A percentile compares a stretch with the other conserved stretches of the same genome.
These are phyloP conservation scores for Syncephalastrum sp. DNA, from an alignment of 371 early-diverging fungal species.

Conservation along the genomic window DNA sequence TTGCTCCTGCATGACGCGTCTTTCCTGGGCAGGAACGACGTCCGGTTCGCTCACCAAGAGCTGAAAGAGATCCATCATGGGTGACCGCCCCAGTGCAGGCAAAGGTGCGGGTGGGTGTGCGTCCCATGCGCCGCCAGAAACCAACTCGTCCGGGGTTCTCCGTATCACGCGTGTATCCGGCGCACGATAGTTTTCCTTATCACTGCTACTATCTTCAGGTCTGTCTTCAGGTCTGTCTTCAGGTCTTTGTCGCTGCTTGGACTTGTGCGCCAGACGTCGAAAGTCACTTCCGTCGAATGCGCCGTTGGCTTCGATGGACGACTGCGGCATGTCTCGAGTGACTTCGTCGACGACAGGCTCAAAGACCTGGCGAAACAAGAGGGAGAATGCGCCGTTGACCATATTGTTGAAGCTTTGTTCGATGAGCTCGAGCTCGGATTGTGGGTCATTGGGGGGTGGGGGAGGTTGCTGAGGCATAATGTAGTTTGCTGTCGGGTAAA, in stretches of 20 bases:
- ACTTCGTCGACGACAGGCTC: constrained; percentile 12
- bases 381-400: constrained; percentile 33
- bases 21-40: neutral
- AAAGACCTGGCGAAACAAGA: constrained; percentile 25
- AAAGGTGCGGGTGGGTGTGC: neutral
- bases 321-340: neutral
- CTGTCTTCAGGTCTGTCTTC: neutral
- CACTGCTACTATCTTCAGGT: neutral
- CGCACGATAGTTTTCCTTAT: neutral
- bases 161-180: constrained; percentile 1
- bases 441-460: constrained; percentile 6
- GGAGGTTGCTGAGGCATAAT: neutral
- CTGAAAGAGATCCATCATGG: constrained; percentile 10
- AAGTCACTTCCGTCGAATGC: constrained; percentile 40
- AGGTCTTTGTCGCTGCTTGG: constrained; percentile 18
- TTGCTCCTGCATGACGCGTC: neutral
- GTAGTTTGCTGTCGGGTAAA: too few species aligned
- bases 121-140: constrained; percentile 5
- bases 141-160: neutral
- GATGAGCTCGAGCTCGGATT: constrained; percentile 33
- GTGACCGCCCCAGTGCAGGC: neutral
- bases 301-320: constrained; percentile 1
- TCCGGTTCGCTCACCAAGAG: constrained; percentile 5
- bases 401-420: constrained; percentile 36
- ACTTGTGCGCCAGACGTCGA: constrained; percentile 29